Percentiles rank a stretch among this genome's conserved stretches.
phyloP scores from a whole-genome alignment of 2,329 filamentous ascomycete species.

The Neocucurbitaria cava region DNA sequence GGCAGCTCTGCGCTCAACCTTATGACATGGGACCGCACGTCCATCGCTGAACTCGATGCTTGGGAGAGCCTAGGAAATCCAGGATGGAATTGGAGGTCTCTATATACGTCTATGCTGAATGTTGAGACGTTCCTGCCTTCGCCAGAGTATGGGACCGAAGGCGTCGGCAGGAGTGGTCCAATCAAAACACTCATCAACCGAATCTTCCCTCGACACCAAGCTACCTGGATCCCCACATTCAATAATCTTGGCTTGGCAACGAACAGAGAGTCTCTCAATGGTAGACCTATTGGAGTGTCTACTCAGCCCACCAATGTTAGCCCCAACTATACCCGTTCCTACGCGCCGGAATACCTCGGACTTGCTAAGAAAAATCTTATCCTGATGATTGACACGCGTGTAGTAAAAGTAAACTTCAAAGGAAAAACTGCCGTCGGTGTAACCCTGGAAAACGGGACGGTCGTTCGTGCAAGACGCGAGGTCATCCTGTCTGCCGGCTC shows the following conservation, averaged over 20 bases:
- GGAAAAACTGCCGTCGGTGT: conserved; percentile 40
- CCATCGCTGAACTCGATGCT: conserved; percentile 38
- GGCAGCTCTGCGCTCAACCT: conserved; percentile 57
- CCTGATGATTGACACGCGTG: conserved; percentile 47
- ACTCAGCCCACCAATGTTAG: conserved; percentile 59
- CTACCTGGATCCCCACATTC: conserved; percentile 55
- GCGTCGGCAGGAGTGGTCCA: conserved; percentile 40
- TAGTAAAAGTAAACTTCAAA: conserved; percentile 50
- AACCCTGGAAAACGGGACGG: conserved; percentile 37
- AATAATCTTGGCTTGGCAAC: conserved; percentile 53
- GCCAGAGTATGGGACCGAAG: conserved; percentile 32
- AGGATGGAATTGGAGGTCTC: conserved; percentile 42
- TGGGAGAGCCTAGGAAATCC: conserved; percentile 41
- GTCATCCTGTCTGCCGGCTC: conserved; percentile 38
- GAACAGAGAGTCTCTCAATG: conserved; percentile 57
- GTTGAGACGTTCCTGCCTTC: conserved; percentile 40
- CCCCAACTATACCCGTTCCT: conserved; percentile 58
- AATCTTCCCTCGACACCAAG: conserved; percentile 53
- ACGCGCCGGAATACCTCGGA: conserved; percentile 55
- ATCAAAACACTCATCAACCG: conserved; percentile 51
- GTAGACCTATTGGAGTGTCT: conserved; percentile 60
- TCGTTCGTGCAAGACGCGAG: conserved; percentile 38
- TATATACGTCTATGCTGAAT: conserved; percentile 44
- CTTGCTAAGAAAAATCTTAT: conserved; percentile 53
- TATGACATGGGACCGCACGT: conserved; percentile 43